Conservation (phyloP, 1,284 basidiomycete species). For the Papiliotrema fonsecae region DNA sequence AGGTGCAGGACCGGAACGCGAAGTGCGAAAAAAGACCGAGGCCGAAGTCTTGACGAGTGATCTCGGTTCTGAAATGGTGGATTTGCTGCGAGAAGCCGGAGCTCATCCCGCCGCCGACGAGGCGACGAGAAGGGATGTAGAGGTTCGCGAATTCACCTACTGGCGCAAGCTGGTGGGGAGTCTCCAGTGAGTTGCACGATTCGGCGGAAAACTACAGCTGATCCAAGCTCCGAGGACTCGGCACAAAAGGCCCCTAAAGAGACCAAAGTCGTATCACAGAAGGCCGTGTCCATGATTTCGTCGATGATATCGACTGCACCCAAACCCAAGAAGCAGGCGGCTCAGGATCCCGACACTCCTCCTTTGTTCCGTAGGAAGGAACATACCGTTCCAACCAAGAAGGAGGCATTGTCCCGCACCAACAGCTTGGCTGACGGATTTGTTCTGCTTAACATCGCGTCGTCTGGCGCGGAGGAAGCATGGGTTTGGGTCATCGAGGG, state of each 20-base stretch:
- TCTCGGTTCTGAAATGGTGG: slow-evolving; percentile 33
- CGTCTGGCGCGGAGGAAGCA: slow-evolving; percentile 34
- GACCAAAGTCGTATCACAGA: background rate
- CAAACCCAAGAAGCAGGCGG: slow-evolving; percentile 1
- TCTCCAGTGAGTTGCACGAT: slow-evolving; percentile 13
- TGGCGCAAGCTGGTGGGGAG: slow-evolving; percentile 35
- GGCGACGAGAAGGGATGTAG: slow-evolving; percentile 32
- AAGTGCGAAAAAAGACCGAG: slow-evolving; percentile 58
- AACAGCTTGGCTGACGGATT: slow-evolving; percentile 45
- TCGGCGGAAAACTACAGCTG: background rate
- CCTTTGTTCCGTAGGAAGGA: slow-evolving; percentile 16
- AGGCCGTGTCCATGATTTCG: background rate
- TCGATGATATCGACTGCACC: slow-evolving; percentile 3
- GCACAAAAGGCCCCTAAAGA: background rate
- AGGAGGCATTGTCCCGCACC: slow-evolving; percentile 41
- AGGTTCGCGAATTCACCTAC: slow-evolving; percentile 40
- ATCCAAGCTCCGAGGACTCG: slow-evolving; percentile 1
- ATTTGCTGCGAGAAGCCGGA: slow-evolving; percentile 33
- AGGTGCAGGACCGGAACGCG: slow-evolving; percentile 60
- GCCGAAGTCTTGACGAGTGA: slow-evolving; percentile 44
- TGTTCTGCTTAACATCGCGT: slow-evolving; percentile 34
- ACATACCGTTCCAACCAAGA: slow-evolving; percentile 39
- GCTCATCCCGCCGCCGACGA: slow-evolving; percentile 35
- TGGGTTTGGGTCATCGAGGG: slow-evolving; percentile 65
- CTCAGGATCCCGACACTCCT: slow-evolving; percentile 7